A percentile compares a stretch with the other conserved stretches of the same genome.
Conservation (phyloP, 805 yeast genomes). For the Scheffersomyces ergatensis region DNA sequence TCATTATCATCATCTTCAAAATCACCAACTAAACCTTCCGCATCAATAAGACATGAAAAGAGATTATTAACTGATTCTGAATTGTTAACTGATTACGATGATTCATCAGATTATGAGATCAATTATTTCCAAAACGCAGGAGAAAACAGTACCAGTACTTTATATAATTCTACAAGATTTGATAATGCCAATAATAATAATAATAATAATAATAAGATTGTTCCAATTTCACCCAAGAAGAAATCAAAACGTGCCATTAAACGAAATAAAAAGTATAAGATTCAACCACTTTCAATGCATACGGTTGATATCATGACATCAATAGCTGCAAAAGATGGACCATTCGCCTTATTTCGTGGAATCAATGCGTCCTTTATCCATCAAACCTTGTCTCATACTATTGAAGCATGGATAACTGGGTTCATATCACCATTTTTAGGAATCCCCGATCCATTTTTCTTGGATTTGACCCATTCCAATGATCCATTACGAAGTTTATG, state of each 20-base stretch:
- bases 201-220: too few species aligned
- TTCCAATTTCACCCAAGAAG: not conserved
- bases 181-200: too few species aligned
- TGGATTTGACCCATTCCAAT: slow-evolving; percentile 77
- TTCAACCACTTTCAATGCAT: slow-evolving; percentile 59
- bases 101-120: slow-evolving; percentile 24
- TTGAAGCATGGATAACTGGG: slow-evolving; percentile 92
- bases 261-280: slow-evolving; percentile 17
- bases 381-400: slow-evolving; percentile 68
- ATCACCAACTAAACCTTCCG: not conserved
- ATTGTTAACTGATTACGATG: slow-evolving; percentile 10
- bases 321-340: slow-evolving; percentile 67
- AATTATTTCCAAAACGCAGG: slow-evolving; percentile 31
- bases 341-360: slow-evolving; percentile 69
- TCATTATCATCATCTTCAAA: not conserved
- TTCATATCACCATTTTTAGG: slow-evolving; percentile 76
- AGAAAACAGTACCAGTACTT: slow-evolving; percentile 1
- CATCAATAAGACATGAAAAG: slow-evolving; percentile 1
- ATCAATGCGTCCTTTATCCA: slow-evolving; percentile 77
- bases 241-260: slow-evolving; percentile 1
- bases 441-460: slow-evolving; percentile 85
- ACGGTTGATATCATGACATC: slow-evolving; percentile 65
- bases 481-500: slow-evolving; percentile 69
- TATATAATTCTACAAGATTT: not conserved
- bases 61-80: not conserved